Conservation (phyloP, 768 basidiomycete genomes). For the Coprinopsis cinerea region DNA sequence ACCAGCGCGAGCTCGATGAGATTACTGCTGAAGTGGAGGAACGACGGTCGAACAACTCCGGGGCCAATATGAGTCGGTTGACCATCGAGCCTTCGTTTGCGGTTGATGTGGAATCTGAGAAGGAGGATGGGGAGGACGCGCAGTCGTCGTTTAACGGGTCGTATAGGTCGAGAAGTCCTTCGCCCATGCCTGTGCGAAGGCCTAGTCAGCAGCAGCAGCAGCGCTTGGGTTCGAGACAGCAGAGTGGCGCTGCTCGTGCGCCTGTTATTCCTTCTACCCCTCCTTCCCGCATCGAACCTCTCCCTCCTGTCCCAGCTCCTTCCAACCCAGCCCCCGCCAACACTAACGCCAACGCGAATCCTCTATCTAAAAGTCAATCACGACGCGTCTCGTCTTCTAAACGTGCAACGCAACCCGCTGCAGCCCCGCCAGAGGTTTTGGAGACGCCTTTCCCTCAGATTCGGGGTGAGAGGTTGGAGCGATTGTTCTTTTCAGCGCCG, state of each 20-base stretch:
- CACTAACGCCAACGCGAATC: too few species aligned
- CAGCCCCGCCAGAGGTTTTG: neutral
- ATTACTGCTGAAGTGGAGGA: conserved; percentile 66
- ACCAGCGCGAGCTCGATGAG: conserved; percentile 52
- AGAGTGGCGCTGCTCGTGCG: too few species aligned
- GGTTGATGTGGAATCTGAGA: neutral
- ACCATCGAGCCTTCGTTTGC: neutral
- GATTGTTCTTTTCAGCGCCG: conserved; percentile 75
- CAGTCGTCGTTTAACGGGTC: conserved; percentile 7
- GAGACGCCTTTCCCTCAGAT: conserved; percentile 78
- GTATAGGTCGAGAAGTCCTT: conserved; percentile 8
- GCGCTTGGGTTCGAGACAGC: too few species aligned
- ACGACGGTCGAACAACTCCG: conserved; percentile 45
- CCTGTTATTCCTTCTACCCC: neutral
- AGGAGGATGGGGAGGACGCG: neutral
- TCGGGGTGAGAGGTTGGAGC: conserved; percentile 70
- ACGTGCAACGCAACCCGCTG: neutral
- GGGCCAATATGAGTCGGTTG: neutral
- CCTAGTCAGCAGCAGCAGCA: neutral
- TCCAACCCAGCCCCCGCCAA: too few species aligned
- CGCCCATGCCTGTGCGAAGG: conserved; percentile 9
- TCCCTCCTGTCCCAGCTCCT: too few species aligned
- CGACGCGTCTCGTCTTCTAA: too few species aligned
- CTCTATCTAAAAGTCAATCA: too few species aligned
- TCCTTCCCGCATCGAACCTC: too few species aligned